Conservation (phyloP, 1,284 basidiomycete species). For the Cerrena zonata region DNA sequence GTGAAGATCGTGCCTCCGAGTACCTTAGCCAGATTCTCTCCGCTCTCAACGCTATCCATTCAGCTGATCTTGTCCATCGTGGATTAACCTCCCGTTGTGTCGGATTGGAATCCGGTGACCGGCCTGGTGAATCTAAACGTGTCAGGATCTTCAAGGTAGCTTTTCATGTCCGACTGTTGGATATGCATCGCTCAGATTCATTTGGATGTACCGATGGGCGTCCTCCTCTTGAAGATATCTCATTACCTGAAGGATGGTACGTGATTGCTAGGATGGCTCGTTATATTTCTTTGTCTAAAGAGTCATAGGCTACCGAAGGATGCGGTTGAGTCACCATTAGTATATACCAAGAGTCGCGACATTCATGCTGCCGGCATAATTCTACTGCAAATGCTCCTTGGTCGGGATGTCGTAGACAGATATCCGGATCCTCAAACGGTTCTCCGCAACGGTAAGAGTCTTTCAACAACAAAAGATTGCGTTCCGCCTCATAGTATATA, state of each 20-base stretch:
- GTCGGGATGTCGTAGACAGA: conserved; percentile 54
- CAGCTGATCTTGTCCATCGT: conserved; percentile 58
- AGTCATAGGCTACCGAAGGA: conserved; percentile 59
- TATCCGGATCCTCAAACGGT: conserved; percentile 32
- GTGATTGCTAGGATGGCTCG: conserved; percentile 8
- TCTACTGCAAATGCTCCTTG: conserved; percentile 71
- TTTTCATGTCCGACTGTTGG: conserved; percentile 59
- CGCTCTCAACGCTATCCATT: conserved; percentile 61
- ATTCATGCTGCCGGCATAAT: conserved; percentile 71
- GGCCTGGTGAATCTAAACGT: conserved; percentile 45
- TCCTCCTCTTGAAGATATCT: conserved; percentile 34
- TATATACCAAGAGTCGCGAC: conserved; percentile 67
- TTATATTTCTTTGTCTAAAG: background rate
- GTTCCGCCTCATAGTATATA: background rate
- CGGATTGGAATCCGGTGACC: conserved; percentile 48
- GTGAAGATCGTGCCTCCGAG: conserved; percentile 67
- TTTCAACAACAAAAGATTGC: no score
- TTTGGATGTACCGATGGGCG: conserved; percentile 43
- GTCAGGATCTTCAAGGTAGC: conserved; percentile 63
- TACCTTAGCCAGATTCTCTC: conserved; percentile 66
- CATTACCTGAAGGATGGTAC: conserved; percentile 58
- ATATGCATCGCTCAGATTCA: conserved; percentile 69
- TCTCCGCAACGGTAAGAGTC: conserved; percentile 21
- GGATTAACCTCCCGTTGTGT: conserved; percentile 53
- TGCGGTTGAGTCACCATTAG: conserved; percentile 60